Evolutionary conservation across 169 alveolate genomes (phyloP).

Genomic region (Plasmodium falciparum): DNA sequence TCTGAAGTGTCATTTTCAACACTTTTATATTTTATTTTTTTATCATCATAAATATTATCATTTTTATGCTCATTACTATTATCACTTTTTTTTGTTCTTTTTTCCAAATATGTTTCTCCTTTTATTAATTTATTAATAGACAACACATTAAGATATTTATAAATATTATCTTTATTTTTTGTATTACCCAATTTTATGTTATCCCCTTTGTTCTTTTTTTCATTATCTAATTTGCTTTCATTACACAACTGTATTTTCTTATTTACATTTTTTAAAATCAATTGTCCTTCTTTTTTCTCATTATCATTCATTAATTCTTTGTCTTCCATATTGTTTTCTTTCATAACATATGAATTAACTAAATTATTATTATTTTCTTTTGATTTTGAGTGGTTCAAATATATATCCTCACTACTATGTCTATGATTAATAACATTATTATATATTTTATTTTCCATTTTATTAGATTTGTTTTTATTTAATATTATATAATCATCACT

Average conservation of each 20-base stretch:
- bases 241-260: not conserved
- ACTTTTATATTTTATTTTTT: not conserved
- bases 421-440: too few relatives aligned
- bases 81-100: not conserved
- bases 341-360: too few relatives aligned
- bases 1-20: not conserved
- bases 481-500: too few relatives aligned
- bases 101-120: not conserved
- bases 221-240: too few relatives aligned
- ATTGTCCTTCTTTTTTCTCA: not conserved
- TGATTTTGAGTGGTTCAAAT: too few relatives aligned
- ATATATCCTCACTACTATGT: too few relatives aligned
- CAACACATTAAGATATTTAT: not conserved
- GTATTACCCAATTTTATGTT: not conserved
- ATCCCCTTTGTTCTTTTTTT: not conserved
- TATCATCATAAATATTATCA: not conserved
- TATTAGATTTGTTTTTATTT: too few relatives aligned
- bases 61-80: not conserved
- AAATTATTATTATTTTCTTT: too few relatives aligned
- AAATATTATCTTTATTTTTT: not conserved
- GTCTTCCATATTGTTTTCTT: too few relatives aligned
- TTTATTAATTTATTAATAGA: conserved; percentile 8
- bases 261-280: not conserved
- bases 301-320: not conserved
- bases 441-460: not conserved